A percentile compares a stretch with the other conserved stretches of the same genome.
These are phyloP conservation scores for Trichoderma sp. DNA, from an alignment of 2,329 filamentous ascomycete genomes.

Conservation along the genomic window DNA sequence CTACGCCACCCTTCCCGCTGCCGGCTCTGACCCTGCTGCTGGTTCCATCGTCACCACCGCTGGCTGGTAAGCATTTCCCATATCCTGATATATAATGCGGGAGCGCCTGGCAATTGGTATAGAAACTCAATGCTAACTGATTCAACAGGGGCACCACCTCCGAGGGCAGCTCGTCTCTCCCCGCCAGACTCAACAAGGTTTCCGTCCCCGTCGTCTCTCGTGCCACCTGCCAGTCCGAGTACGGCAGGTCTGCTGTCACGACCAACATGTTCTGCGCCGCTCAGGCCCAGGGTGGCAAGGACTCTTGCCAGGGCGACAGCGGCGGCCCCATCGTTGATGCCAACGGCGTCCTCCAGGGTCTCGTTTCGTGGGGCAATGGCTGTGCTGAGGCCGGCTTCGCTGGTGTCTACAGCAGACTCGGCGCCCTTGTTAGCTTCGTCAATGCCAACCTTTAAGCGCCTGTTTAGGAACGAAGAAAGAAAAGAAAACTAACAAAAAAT, in stretches of 20 bases:
- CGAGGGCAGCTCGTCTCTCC: constrained; percentile 20
- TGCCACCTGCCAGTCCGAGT: constrained; percentile 27
- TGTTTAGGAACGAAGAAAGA: not conserved
- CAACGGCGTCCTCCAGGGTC: constrained; percentile 27
- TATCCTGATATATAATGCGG: not conserved
- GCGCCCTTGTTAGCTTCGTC: constrained; percentile 29
- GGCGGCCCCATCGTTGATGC: constrained; percentile 33
- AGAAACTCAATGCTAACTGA: constrained; percentile 3
- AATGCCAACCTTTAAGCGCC: constrained; percentile 17
- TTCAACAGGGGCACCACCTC: constrained; percentile 26
- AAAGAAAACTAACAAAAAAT: not conserved
- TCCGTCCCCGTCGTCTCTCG: constrained; percentile 32
- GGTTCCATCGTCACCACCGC: constrained; percentile 27
- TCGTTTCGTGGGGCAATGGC: constrained; percentile 34
- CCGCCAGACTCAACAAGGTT: constrained; percentile 32
- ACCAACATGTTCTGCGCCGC: constrained; percentile 36
- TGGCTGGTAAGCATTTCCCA: constrained; percentile 28
- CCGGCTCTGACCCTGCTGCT: constrained; percentile 29
- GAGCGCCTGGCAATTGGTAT: not conserved
- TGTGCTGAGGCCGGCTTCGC: constrained; percentile 29
- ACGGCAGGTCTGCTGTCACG: constrained; percentile 27
- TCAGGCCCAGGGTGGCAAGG: constrained; percentile 28
- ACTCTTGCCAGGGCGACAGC: constrained; percentile 35
- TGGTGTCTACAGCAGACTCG: constrained; percentile 33
- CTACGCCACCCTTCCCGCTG: constrained; percentile 28